phyloP scores from a whole-genome alignment of 148 eudicot genomes.

The Suaeda aralocaspica region DNA sequence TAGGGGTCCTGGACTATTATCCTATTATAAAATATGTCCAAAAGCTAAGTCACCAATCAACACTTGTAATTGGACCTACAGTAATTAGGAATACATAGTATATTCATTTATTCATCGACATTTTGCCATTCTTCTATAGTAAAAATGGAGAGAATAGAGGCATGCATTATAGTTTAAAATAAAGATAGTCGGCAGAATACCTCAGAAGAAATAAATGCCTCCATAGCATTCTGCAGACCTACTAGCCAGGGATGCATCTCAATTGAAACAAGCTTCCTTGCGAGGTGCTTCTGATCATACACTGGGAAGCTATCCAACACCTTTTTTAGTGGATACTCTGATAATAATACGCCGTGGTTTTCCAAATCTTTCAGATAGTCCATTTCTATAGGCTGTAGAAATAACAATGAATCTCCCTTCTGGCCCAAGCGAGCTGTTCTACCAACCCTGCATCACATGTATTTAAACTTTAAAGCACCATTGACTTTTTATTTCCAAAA shows the following conservation, averaged over 20 bases:
- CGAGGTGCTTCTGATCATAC: conserved; percentile 44
- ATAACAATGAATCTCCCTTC: conserved; percentile 83
- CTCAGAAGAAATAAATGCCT: conserved; percentile 48
- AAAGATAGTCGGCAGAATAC: conserved; percentile 30
- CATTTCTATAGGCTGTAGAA: conserved; percentile 75
- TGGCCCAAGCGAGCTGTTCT: conserved; percentile 98
- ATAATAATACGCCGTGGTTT: conserved; percentile 68
- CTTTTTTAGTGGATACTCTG: conserved; percentile 75
- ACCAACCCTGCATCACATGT: conserved; percentile 69
- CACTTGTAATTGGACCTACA: too few relatives aligned
- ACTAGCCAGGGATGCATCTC: conserved; percentile 93
- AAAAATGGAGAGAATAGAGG: too few relatives aligned
- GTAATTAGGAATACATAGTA: too few relatives aligned
- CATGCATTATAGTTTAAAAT: background rate
- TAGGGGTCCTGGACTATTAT: background rate
- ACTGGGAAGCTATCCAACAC: conserved; percentile 67
- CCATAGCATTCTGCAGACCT: conserved; percentile 73
- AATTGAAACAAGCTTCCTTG: conserved; percentile 51
- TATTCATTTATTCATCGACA: too few relatives aligned
- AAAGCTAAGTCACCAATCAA: background rate
- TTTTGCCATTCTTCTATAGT: too few relatives aligned
- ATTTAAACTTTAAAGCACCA: background rate
- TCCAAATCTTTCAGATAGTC: conserved; percentile 79
- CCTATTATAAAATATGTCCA: background rate
- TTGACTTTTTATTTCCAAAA: conserved; percentile 7